phyloP scores from a whole-genome alignment of 2,329 filamentous ascomycete species.

The Botrytis pseudocinerea region DNA sequence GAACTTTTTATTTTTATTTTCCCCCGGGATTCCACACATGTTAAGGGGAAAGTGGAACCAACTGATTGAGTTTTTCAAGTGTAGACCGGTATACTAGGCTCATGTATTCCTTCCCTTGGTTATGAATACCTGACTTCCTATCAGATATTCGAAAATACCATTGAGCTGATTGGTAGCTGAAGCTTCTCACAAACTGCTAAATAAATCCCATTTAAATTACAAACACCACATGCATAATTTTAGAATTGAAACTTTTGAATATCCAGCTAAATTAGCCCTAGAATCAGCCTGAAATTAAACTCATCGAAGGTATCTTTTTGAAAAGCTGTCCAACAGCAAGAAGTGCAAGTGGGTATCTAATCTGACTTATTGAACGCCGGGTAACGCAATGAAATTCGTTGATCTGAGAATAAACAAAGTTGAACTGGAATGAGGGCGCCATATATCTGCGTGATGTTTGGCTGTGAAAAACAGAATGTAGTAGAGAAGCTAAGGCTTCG shows the following conservation, averaged over 20 bases:
- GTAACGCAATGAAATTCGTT: background rate
- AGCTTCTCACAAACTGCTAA: background rate
- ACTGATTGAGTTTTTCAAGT: background rate
- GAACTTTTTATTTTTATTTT: background rate
- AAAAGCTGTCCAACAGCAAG: background rate
- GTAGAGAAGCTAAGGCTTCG: too few relatives aligned
- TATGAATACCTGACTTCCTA: too few relatives aligned
- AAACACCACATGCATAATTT: slow-evolving; percentile 30
- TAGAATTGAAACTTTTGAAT: slow-evolving; percentile 16
- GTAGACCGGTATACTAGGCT: background rate
- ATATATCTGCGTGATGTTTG: background rate
- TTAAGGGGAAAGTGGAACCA: background rate
- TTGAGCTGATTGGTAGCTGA: background rate
- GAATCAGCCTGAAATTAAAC: background rate
- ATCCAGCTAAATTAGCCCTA: background rate
- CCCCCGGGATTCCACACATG: background rate
- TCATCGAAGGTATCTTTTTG: background rate
- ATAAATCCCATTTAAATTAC: slow-evolving; percentile 1
- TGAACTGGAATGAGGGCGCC: background rate
- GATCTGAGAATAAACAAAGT: background rate
- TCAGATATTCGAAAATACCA: background rate
- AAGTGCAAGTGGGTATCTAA: background rate
- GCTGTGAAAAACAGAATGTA: background rate
- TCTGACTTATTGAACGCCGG: background rate
- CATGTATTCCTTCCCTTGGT: background rate